A percentile compares a stretch with the other conserved stretches of the same genome.
Conservation (phyloP, 495 filamentous ascomycete genomes). For the Neurospora sp. region DNA sequence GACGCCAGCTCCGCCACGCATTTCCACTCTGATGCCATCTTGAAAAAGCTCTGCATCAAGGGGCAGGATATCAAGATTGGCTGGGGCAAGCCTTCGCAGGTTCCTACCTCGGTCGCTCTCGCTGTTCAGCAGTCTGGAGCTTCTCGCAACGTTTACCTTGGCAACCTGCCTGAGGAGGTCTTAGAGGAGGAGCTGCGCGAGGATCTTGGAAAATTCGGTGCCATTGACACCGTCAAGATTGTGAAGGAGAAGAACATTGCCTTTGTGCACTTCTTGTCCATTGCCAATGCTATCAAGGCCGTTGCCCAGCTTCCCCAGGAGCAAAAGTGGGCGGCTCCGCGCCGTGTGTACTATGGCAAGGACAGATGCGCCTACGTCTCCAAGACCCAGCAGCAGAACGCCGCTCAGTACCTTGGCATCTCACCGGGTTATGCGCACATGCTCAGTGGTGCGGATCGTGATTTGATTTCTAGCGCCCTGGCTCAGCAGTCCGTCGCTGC, state of each 20-base stretch:
- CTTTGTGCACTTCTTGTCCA: constrained; percentile 95
- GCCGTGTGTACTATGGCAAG: constrained; percentile 96
- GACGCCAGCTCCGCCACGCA: constrained; percentile 95
- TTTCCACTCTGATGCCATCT: constrained; percentile 97
- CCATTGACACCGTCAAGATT: constrained; percentile 95
- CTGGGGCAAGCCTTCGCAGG: constrained; percentile 97
- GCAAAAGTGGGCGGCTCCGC: constrained; percentile 88
- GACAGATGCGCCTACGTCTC: constrained; percentile 97
- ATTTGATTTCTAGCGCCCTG: constrained; percentile 88
- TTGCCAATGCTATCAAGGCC: constrained; percentile 98
- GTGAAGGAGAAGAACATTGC: constrained; percentile 97
- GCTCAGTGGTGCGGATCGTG: constrained; percentile 87
- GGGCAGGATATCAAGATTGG: constrained; percentile 99
- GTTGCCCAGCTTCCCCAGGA: constrained; percentile 94
- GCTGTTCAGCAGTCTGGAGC: constrained; percentile 96
- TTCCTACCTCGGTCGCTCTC: constrained; percentile 90
- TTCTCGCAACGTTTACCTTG: constrained; percentile 96
- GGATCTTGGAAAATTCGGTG: constrained; percentile 91
- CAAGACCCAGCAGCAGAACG: constrained; percentile 99
- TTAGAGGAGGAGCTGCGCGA: constrained; percentile 87
- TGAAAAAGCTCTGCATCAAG: constrained; percentile 97
- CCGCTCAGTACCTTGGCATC: constrained; percentile 94
- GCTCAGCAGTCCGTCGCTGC: constrained; percentile 97
- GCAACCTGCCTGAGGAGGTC: constrained; percentile 83
- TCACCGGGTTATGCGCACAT: constrained; percentile 96